phyloP scores from a whole-genome alignment of 768 basidiomycete genomes.

The Lentinula boryana region DNA sequence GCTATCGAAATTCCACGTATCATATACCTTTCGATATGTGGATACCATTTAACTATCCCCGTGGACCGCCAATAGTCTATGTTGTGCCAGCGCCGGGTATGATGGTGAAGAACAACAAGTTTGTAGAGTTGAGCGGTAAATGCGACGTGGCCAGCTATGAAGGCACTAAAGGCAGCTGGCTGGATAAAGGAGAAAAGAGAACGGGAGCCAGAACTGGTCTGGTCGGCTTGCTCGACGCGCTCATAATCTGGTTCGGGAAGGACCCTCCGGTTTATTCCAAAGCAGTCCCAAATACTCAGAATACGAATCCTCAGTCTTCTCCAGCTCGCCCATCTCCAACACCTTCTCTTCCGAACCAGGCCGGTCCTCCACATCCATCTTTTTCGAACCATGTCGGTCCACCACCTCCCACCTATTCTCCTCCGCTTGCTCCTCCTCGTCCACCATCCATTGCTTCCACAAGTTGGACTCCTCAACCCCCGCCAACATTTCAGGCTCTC shows the following conservation, averaged over 20 bases:
- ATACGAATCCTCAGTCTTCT: slow-evolving; percentile 13
- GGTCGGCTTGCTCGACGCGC: slow-evolving; percentile 62
- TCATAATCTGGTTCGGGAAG: slow-evolving; percentile 79
- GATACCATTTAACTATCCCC: slow-evolving; percentile 82
- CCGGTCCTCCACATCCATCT: slow-evolving; percentile 19
- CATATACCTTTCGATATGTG: slow-evolving; percentile 93
- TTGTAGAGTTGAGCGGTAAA: slow-evolving; percentile 77
- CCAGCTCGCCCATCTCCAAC: slow-evolving; percentile 20
- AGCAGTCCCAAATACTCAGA: slow-evolving; percentile 33
- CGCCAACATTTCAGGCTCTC: slow-evolving; percentile 3
- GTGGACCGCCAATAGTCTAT: slow-evolving; percentile 76
- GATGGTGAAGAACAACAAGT: slow-evolving; percentile 72
- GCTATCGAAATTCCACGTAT: slow-evolving; percentile 70
- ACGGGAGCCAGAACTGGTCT: slow-evolving; percentile 52
- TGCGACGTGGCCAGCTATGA: slow-evolving; percentile 57
- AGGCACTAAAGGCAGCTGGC: slow-evolving; percentile 31
- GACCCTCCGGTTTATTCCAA: slow-evolving; percentile 90
- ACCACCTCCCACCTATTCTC: slow-evolving; percentile 12
- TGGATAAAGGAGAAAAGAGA: slow-evolving; percentile 85
- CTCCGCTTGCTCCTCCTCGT: slow-evolving; percentile 6
- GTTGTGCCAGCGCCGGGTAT: slow-evolving; percentile 91
- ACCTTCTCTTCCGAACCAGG: slow-evolving; percentile 11
- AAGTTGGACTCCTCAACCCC: not conserved
- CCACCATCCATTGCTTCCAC: not conserved
- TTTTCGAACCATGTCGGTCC: slow-evolving; percentile 12